phyloP scores from a whole-genome alignment of 768 basidiomycete genomes.

The Boletellus ananas region DNA sequence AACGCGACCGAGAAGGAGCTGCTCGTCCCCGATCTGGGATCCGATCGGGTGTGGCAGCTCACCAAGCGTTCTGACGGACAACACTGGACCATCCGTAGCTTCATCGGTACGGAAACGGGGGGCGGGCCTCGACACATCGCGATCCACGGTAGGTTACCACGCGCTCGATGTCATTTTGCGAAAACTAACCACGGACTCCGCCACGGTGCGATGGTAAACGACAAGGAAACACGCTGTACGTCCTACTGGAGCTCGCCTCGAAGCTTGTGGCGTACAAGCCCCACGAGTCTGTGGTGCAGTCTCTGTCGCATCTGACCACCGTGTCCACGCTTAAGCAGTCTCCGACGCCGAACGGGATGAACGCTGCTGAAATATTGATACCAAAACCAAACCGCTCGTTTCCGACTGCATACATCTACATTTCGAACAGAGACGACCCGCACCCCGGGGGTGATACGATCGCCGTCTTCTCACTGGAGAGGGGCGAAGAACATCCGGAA shows the following conservation, averaged over 20 bases:
- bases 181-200: neutral
- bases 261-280: slow-evolving; percentile 53
- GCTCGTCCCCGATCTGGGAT: slow-evolving; percentile 72
- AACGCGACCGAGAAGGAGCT: slow-evolving; percentile 51
- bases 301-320: slow-evolving; percentile 37
- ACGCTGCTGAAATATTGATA: slow-evolving; percentile 68
- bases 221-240: slow-evolving; percentile 43
- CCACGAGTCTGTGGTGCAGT: slow-evolving; percentile 36
- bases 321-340: slow-evolving; percentile 47
- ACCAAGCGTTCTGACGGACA: slow-evolving; percentile 38
- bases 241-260: slow-evolving; percentile 63
- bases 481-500: slow-evolving; percentile 40
- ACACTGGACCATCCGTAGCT: slow-evolving; percentile 47
- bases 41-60: slow-evolving; percentile 62
- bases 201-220: no score
- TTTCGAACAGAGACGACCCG: slow-evolving; percentile 74
- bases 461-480: slow-evolving; percentile 58
- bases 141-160: slow-evolving; percentile 46
- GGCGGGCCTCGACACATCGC: slow-evolving; percentile 71
- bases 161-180: no score
- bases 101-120: slow-evolving; percentile 49
- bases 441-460: slow-evolving; percentile 68
- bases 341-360: slow-evolving; percentile 47
- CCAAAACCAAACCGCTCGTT: slow-evolving; percentile 49
- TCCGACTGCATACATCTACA: slow-evolving; percentile 59